Conservation (phyloP, 2,329 filamentous ascomycete genomes). For the Chaetomiaceae sp. region DNA sequence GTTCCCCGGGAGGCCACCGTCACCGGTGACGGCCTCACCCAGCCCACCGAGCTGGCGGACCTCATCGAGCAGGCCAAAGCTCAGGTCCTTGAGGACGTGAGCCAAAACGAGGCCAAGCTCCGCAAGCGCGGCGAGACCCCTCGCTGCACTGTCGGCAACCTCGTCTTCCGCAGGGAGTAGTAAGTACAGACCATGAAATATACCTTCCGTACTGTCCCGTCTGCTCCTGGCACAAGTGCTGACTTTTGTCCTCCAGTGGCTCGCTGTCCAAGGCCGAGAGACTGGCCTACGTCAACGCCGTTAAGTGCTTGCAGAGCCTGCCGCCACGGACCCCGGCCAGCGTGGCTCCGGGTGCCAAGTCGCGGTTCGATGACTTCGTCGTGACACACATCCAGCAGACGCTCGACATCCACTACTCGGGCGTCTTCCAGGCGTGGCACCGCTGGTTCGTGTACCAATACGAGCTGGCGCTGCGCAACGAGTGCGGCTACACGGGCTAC, state of each 20-base stretch:
- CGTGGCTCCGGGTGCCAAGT: conserved; percentile 39
- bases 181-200: conserved; percentile 21
- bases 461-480: conserved; percentile 31
- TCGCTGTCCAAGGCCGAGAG: conserved; percentile 15
- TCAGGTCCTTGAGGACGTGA: conserved; percentile 19
- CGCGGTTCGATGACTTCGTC: conserved; percentile 47
- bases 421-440: conserved; percentile 31
- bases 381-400: conserved; percentile 46
- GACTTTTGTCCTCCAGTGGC: too few species aligned
- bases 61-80: conserved; percentile 23
- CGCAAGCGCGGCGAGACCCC: conserved; percentile 22
- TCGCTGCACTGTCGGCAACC: conserved; percentile 25
- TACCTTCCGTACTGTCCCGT: conserved; percentile 30
- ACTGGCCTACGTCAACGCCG: conserved; percentile 18
- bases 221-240: too few species aligned
- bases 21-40: conserved; percentile 7
- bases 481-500: conserved; percentile 35
- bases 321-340: conserved; percentile 20
- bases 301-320: conserved; percentile 17
- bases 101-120: conserved; percentile 20
- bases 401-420: conserved; percentile 38
- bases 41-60: conserved; percentile 16
- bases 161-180: conserved; percentile 30
- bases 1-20: conserved; percentile 11
- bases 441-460: conserved; percentile 29